Conservation (phyloP, 495 filamentous ascomycete genomes). For the Annulohypoxylon nitens region DNA sequence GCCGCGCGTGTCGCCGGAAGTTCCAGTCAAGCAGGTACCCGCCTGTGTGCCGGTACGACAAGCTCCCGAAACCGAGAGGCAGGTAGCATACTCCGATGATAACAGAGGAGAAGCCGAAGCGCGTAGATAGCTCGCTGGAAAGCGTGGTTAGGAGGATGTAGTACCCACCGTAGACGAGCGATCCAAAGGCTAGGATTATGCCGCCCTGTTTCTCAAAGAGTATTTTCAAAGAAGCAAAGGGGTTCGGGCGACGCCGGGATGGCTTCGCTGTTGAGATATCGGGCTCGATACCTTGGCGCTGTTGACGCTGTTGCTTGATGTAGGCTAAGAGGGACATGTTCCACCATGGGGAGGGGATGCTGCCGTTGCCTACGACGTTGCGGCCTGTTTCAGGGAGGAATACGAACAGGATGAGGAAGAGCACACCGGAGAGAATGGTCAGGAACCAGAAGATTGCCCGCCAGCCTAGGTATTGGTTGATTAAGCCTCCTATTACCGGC, state of each 20-base stretch:
- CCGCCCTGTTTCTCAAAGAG: constrained; percentile 59
- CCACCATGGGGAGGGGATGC: constrained; percentile 55
- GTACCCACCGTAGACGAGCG: constrained; percentile 53
- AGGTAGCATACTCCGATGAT: constrained; percentile 64
- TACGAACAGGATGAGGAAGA: constrained; percentile 48
- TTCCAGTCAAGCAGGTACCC: constrained; percentile 60
- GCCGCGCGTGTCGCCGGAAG: constrained; percentile 54
- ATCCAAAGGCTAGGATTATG: constrained; percentile 56
- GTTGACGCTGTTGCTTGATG: constrained; percentile 24
- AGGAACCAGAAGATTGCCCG: constrained; percentile 73
- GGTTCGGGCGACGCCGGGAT: constrained; percentile 32
- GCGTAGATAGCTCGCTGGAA: constrained; percentile 49
- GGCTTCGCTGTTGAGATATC: constrained; percentile 19
- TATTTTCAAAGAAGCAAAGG: constrained; percentile 51
- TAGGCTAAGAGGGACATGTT: constrained; percentile 54
- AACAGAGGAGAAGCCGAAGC: constrained; percentile 59
- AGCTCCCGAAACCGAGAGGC: constrained; percentile 58
- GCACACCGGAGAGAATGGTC: constrained; percentile 57
- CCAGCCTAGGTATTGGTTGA: constrained; percentile 68
- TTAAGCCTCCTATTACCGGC: constrained; percentile 65
- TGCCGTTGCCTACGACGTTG: constrained; percentile 64
- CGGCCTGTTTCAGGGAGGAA: constrained; percentile 61
- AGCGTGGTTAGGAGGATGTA: constrained; percentile 53
- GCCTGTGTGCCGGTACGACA: constrained; percentile 52
- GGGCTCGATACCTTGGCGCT: constrained; percentile 11